phyloP scores from a whole-genome alignment of 345 rosid species.

The Aquilaria malaccensis region DNA sequence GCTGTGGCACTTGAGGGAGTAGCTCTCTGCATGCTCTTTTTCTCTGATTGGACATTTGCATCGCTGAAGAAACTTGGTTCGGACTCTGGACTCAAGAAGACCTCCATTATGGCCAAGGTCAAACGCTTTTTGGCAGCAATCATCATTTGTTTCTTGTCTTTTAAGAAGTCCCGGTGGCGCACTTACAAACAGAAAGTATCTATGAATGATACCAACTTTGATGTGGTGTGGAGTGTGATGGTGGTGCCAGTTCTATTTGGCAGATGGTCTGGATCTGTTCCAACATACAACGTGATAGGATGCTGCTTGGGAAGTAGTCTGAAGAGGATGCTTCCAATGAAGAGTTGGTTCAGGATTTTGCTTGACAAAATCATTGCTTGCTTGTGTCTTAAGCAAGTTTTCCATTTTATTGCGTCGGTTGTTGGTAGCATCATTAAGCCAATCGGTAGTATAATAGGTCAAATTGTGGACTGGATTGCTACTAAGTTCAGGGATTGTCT shows the following conservation, averaged over 20 bases:
- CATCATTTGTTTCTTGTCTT: constrained; percentile 15
- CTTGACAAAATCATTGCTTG: not conserved
- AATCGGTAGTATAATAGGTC: not conserved
- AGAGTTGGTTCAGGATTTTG: constrained; percentile 8
- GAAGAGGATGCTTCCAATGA: constrained; percentile 16
- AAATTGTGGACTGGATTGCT: not conserved
- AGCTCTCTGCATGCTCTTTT: constrained; percentile 34
- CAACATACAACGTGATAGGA: constrained; percentile 40
- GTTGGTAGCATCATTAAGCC: too few relatives aligned
- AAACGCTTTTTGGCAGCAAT: not conserved
- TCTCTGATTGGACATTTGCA: constrained; percentile 55
- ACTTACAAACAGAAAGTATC: not conserved
- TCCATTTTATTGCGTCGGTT: not conserved
- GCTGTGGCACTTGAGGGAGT: constrained; percentile 44
- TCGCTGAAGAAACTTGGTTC: constrained; percentile 14
- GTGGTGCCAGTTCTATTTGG: constrained; percentile 26
- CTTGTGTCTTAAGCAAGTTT: not conserved
- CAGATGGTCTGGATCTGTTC: constrained; percentile 49
- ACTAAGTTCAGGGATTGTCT: not conserved
- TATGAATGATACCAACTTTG: not conserved
- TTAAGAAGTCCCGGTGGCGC: constrained; percentile 10
- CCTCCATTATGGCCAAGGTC: not conserved
- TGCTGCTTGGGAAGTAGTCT: constrained; percentile 33
- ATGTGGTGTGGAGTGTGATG: constrained; percentile 13
- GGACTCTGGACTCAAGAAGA: constrained; percentile 7